These are phyloP conservation scores for Stachybotrys chartarum DNA, from an alignment of 2,329 filamentous ascomycete species.

Conservation along the genomic window DNA sequence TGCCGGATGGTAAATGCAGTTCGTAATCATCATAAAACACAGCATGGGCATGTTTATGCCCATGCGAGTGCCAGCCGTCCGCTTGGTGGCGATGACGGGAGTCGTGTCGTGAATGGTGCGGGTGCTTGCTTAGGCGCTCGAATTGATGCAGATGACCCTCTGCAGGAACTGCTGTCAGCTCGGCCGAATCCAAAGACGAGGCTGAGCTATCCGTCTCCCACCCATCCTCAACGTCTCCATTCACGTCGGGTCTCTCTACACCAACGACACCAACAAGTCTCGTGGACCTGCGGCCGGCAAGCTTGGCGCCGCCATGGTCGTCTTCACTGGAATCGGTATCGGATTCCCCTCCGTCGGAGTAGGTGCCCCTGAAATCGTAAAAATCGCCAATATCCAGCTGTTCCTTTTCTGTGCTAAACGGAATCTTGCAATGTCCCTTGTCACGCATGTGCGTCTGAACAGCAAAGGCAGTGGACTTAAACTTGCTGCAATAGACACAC, in stretches of 20 bases:
- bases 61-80: slow-evolving; percentile 77
- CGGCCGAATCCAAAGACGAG: slow-evolving; percentile 82
- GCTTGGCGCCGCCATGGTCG: slow-evolving; percentile 50
- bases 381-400: slow-evolving; percentile 93
- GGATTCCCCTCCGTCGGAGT: slow-evolving; percentile 71
- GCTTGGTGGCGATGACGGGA: slow-evolving; percentile 65
- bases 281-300: slow-evolving; percentile 52
- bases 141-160: slow-evolving; percentile 66
- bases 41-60: slow-evolving; percentile 64
- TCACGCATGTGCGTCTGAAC: slow-evolving; percentile 97
- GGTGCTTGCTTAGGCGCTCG: slow-evolving; percentile 63
- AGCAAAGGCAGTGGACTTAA: slow-evolving; percentile 69
- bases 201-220: slow-evolving; percentile 94
- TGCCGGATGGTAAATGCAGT: slow-evolving; percentile 84
- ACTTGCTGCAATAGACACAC: slow-evolving; percentile 82
- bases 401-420: slow-evolving; percentile 79
- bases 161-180: slow-evolving; percentile 72
- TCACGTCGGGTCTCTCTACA: slow-evolving; percentile 42
- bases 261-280: slow-evolving; percentile 45
- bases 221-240: slow-evolving; percentile 52
- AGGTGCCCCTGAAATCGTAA: slow-evolving; percentile 95
- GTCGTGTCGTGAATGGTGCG: slow-evolving; percentile 68
- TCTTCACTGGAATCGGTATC: slow-evolving; percentile 42
- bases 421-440: slow-evolving; percentile 94
- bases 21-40: slow-evolving; percentile 92